These are phyloP conservation scores for Kodamaea leandrae DNA, from an alignment of 805 yeast species.

Conservation along the genomic window DNA sequence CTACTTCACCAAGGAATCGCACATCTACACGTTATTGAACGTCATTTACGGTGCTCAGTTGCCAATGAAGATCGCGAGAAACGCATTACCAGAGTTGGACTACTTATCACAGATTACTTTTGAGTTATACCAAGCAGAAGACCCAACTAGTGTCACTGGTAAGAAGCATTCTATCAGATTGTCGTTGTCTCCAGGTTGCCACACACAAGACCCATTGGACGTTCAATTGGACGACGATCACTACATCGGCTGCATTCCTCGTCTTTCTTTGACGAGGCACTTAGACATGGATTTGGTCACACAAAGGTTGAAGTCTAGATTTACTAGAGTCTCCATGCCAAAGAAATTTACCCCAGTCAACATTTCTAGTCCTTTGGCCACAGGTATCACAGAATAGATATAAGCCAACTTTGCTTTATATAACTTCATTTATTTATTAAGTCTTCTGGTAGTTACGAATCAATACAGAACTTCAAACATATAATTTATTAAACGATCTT, in stretches of 20 bases:
- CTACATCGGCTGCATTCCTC: constrained; percentile 93
- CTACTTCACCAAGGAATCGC: constrained; percentile 95
- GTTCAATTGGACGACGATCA: constrained; percentile 95
- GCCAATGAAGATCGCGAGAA: constrained; percentile 93
- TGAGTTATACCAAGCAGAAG: constrained; percentile 84
- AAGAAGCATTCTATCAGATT: constrained; percentile 87
- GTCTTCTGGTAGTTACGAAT: neutral
- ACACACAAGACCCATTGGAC: constrained; percentile 95
- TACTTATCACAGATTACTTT: constrained; percentile 92
- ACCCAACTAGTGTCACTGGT: constrained; percentile 54
- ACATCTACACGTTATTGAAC: constrained; percentile 88
- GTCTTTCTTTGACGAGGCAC: constrained; percentile 86
- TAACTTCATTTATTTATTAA: too few species aligned
- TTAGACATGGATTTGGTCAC: constrained; percentile 86
- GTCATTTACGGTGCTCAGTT: constrained; percentile 87
- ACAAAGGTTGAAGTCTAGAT: constrained; percentile 75
- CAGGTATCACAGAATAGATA: constrained; percentile 12
- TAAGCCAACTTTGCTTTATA: too few species aligned
- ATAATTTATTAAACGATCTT: constrained; percentile 1
- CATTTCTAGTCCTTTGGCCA: constrained; percentile 63
- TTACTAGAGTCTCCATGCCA: constrained; percentile 85
- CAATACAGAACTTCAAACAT: neutral
- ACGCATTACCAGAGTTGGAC: constrained; percentile 94
- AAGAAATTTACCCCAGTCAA: constrained; percentile 88
- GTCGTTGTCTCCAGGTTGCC: constrained; percentile 96